These are phyloP conservation scores for Melampsora americana DNA, from an alignment of 1,284 basidiomycete genomes.

Conservation along the genomic window DNA sequence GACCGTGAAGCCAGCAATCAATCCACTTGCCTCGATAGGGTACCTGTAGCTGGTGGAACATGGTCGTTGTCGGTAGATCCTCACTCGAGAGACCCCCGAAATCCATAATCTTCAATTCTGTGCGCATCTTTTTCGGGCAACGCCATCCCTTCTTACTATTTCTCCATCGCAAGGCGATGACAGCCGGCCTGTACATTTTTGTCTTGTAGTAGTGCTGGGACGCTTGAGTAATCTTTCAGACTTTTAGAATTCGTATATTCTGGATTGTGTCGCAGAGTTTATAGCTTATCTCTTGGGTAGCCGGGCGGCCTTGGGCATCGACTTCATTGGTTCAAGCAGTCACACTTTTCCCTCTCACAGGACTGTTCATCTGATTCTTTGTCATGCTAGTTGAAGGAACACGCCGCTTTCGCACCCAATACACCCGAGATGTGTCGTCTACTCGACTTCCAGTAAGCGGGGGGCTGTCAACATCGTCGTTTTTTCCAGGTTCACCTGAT, in stretches of 20 bases:
- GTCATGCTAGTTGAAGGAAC: neutral
- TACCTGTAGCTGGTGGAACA: too few relatives aligned
- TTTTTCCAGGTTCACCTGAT: neutral
- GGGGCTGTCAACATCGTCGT: neutral
- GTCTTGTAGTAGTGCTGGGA: too few relatives aligned
- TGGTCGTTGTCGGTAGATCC: too few relatives aligned
- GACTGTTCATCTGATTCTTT: too few relatives aligned
- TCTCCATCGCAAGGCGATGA: conserved; percentile 5
- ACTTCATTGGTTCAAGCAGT: too few relatives aligned
- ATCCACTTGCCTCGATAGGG: too few relatives aligned
- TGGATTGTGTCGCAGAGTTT: neutral
- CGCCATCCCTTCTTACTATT: neutral
- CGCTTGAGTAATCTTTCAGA: too few relatives aligned
- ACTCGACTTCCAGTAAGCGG: neutral
- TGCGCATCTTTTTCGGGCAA: neutral
- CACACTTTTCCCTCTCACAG: too few relatives aligned
- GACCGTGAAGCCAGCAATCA: too few relatives aligned
- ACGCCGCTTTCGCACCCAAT: neutral
- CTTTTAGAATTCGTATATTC: neutral
- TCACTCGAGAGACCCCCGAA: too few relatives aligned
- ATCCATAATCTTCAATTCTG: neutral
- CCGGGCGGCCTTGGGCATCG: too few relatives aligned
- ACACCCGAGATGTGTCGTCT: neutral
- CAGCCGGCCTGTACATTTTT: conserved; percentile 2
- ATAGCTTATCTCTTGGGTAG: too few relatives aligned